Percentiles rank a stretch among this genome's conserved stretches.
Evolutionary conservation across 1,284 basidiomycete genomes (phyloP).

Genomic region (Wallemia mellicola): DNA sequence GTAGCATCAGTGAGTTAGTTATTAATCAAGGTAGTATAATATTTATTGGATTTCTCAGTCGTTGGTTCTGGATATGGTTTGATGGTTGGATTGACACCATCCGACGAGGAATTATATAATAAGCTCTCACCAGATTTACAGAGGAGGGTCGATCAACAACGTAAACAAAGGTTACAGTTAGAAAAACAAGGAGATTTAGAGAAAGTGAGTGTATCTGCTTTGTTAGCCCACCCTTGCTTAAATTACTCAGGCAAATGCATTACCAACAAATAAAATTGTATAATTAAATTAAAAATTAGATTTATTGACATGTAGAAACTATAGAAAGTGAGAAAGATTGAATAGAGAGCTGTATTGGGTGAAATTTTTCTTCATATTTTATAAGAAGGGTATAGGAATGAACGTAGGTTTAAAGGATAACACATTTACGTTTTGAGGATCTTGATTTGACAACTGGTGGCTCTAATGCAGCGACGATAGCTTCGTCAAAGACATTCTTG

Average conservation of each 20-base stretch:
- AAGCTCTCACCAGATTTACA: neutral
- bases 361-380: no score
- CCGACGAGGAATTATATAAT: neutral
- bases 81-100: neutral
- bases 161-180: neutral
- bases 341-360: no score
- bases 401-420: slow-evolving; percentile 49
- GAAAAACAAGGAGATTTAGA: no score
- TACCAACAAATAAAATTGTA: neutral
- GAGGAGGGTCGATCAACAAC: neutral
- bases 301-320: neutral
- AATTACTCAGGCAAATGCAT: no score
- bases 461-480: slow-evolving; percentile 91
- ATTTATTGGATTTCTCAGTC: neutral
- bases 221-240: no score
- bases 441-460: slow-evolving; percentile 66
- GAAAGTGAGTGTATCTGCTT: no score
- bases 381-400: no score
- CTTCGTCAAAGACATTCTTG: slow-evolving; percentile 99
- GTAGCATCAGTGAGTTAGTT: neutral
- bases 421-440: slow-evolving; percentile 30
- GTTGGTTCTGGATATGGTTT: neutral
- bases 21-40: neutral
- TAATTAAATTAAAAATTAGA: neutral
- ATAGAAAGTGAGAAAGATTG: no score